Conservation (phyloP, 805 yeast species). For the Pichia rugopelliculosa region DNA sequence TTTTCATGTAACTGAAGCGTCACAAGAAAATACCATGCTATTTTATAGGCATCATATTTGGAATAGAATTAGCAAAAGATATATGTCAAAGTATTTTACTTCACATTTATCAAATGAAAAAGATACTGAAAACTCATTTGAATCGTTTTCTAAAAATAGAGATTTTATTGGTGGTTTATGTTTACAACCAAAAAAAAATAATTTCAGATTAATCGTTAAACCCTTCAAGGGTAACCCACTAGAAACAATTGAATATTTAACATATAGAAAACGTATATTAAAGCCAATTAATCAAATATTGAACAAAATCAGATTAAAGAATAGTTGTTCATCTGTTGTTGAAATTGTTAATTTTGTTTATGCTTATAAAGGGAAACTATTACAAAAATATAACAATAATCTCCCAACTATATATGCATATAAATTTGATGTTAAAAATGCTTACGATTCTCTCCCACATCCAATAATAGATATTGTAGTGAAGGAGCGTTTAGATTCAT, state of each 20-base stretch:
- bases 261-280: conserved; percentile 32
- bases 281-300: conserved; percentile 37
- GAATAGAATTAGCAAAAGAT: conserved; percentile 37
- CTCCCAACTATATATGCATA: conserved; percentile 41
- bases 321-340: conserved; percentile 28
- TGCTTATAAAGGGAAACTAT: conserved; percentile 29
- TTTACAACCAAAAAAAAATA: conserved; percentile 52
- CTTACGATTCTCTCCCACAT: conserved; percentile 68
- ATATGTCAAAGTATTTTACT: conserved; percentile 35
- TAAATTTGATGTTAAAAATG: conserved; percentile 69
- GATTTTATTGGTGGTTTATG: conserved; percentile 37
- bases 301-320: conserved; percentile 8
- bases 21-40: conserved; percentile 31
- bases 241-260: conserved; percentile 29
- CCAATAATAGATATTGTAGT: conserved; percentile 20
- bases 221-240: conserved; percentile 37
- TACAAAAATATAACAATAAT: conserved; percentile 8
- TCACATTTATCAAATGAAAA: conserved; percentile 27
- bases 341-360: conserved; percentile 38
- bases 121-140: conserved; percentile 11
- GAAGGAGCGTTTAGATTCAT: conserved; percentile 15
- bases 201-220: conserved; percentile 52
- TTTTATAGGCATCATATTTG: conserved; percentile 58
- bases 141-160: conserved; percentile 17
- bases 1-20: conserved; percentile 62